Evolutionary conservation across 768 basidiomycete genomes (phyloP), one percentile per base, ranked within the genome.

Genomic region (Cystofilobasidium ferigula): DNA sequence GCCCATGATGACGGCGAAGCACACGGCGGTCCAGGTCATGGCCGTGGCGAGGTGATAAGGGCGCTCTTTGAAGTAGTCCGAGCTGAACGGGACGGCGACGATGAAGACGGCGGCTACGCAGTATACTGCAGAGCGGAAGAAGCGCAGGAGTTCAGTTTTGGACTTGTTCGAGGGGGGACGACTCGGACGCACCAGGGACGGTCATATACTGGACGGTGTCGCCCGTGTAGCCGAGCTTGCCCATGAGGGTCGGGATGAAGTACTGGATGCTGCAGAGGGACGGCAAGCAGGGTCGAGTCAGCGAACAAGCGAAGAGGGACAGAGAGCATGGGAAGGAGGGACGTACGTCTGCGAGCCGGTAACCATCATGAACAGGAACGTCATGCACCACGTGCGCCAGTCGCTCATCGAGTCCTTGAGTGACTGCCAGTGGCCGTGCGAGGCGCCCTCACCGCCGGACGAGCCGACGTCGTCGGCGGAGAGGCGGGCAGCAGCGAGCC

Each of bases 1-100:
- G 20, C 67, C 68, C 32, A 69, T 62, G 53, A 72, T 63, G 53
- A 76, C 69, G 58, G 71, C 73, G 64, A 77, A 76, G 59, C 71
- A 74, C n/a, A 74, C 47, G 12, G 64, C 63, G 6, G 71, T 72
- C n/a, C 71, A 8, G 1, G 45, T 28, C 26, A 70, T 68, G 4
- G 71, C 70, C 9, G 69, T 45, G 3, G 70, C 62, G 68, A 76
- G 72, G 61, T 73, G 73, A 42, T 70, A 57, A 0, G 73, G 71
- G 32, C 77, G 75, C 67, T 74, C 74, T 62, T 72, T 68, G 61
- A 69, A 62, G 57, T 67, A 61, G 64, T 78, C 77, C 26, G 76
- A 74, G 14, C 66, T 60, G 65, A 72, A 74, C 47, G 72, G 72
- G 69, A 77, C 72, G 28, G 47, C 53, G 24, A 74, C 63, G 63